phyloP scores from a whole-genome alignment of 805 yeast genomes.

The Tetrapisispora phaffii region DNA sequence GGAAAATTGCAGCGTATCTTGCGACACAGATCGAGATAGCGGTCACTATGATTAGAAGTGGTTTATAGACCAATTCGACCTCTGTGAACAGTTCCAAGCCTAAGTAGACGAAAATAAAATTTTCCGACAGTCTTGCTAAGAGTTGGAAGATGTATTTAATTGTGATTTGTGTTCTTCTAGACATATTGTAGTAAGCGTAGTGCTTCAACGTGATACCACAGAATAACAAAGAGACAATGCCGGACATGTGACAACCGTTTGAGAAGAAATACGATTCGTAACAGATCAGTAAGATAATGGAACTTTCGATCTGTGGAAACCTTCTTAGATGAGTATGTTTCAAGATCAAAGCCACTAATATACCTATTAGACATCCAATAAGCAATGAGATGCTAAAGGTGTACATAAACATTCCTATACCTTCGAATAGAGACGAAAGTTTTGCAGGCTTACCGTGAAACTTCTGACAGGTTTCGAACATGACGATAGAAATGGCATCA shows the following conservation, averaged over 20 bases:
- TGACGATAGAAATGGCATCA: constrained; percentile 96
- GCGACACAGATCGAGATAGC: constrained; percentile 86
- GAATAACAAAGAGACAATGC: constrained; percentile 86
- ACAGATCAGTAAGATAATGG: constrained; percentile 80
- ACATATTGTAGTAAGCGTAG: constrained; percentile 95
- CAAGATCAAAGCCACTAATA: constrained; percentile 76
- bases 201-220: constrained; percentile 96
- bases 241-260: constrained; percentile 99
- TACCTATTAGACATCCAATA: constrained; percentile 82
- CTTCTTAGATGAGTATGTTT: constrained; percentile 90
- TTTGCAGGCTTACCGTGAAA: constrained; percentile 80
- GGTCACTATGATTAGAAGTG: constrained; percentile 81
- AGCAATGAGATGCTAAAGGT: constrained; percentile 84
- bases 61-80: constrained; percentile 90
- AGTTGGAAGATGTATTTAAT: constrained; percentile 90
- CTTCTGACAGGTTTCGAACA: constrained; percentile 97
- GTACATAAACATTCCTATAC: constrained; percentile 86
- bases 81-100: constrained; percentile 94
- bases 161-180: constrained; percentile 92
- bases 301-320: constrained; percentile 95
- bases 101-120: constrained; percentile 88
- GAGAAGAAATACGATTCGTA: constrained; percentile 96
- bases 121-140: constrained; percentile 89
- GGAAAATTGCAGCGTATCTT: constrained; percentile 96
- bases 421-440: constrained; percentile 75